phyloP scores from a whole-genome alignment of 495 filamentous ascomycete genomes.

The Articulospora tetracladia region DNA sequence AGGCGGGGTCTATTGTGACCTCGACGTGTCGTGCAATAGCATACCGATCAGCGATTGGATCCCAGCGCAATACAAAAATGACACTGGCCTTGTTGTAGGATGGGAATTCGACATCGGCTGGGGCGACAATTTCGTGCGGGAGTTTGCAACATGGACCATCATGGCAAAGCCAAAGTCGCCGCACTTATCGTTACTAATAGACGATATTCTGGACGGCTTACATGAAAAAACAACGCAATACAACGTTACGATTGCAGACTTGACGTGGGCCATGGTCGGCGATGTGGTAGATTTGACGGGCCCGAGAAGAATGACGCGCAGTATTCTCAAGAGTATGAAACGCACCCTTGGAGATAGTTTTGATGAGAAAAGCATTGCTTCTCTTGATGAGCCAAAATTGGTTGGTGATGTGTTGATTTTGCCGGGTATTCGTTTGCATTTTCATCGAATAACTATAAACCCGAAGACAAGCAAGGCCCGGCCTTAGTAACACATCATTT shows the following conservation, averaged over 20 bases:
- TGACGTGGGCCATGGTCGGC: constrained; percentile 20
- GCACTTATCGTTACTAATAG: constrained; percentile 32
- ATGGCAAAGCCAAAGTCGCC: constrained; percentile 36
- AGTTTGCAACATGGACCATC: constrained; percentile 40
- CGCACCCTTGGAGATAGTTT: constrained; percentile 12
- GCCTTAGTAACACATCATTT: constrained; percentile 15
- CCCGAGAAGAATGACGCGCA: constrained; percentile 26
- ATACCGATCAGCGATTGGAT: constrained; percentile 43
- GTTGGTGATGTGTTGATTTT: constrained; percentile 29
- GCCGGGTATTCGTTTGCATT: constrained; percentile 23
- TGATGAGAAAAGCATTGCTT: constrained; percentile 17
- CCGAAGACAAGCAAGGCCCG: background rate
- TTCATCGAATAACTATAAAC: background rate
- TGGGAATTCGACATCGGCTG: constrained; percentile 34
- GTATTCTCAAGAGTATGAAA: constrained; percentile 27
- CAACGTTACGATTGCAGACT: constrained; percentile 21
- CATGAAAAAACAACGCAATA: constrained; percentile 11
- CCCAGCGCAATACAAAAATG: constrained; percentile 40
- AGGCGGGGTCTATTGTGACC: constrained; percentile 55
- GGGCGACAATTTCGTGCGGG: constrained; percentile 25
- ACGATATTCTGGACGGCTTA: constrained; percentile 27
- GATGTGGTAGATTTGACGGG: constrained; percentile 32
- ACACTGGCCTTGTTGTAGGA: constrained; percentile 31
- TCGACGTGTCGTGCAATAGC: constrained; percentile 52
- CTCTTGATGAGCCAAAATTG: constrained; percentile 24